Conservation (phyloP, 371 early-diverging fungal genomes). For the Rhizopus stolonifer region DNA sequence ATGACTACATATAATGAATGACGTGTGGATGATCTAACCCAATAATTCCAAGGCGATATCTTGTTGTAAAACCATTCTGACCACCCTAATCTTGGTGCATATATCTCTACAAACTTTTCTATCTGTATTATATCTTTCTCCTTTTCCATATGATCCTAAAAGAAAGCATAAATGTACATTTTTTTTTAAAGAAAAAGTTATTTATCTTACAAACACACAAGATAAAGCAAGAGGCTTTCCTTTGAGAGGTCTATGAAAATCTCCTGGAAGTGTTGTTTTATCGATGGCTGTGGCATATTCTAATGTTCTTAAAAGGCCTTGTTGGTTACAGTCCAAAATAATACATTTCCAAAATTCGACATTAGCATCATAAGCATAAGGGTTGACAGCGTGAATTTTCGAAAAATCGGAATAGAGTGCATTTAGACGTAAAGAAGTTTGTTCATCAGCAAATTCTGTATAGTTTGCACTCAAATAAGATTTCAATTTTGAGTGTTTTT, state of each 20-base stretch:
- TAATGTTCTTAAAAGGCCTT: conserved; percentile 20
- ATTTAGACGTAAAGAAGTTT: conserved; percentile 19
- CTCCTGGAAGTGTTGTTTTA: conserved; percentile 10
- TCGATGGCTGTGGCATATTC: conserved; percentile 20
- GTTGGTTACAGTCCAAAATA: conserved; percentile 22
- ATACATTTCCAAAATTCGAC: conserved; percentile 25
- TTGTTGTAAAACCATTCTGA: conserved; percentile 10
- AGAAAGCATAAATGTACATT: too few species aligned
- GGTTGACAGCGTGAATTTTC: conserved; percentile 20
- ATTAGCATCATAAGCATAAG: conserved; percentile 33
- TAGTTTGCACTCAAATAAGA: conserved; percentile 17
- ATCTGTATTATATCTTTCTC: conserved; percentile 31
- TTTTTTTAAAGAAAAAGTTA: too few species aligned
- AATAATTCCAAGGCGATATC: not conserved
- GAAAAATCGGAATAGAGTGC: conserved; percentile 36
- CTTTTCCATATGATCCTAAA: conserved; percentile 21
- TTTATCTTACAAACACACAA: conserved; percentile 25
- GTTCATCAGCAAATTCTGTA: conserved; percentile 22
- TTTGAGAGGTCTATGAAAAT: conserved; percentile 20
- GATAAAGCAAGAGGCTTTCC: conserved; percentile 25
- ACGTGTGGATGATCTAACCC: conserved; percentile 13
- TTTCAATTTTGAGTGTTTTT: conserved; percentile 19
- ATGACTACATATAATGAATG: conserved; percentile 28
- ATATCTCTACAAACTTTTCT: conserved; percentile 14
- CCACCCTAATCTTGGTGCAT: conserved; percentile 16